Conservation (phyloP, 2,329 filamentous ascomycete species). For the Penicillium hordei region DNA sequence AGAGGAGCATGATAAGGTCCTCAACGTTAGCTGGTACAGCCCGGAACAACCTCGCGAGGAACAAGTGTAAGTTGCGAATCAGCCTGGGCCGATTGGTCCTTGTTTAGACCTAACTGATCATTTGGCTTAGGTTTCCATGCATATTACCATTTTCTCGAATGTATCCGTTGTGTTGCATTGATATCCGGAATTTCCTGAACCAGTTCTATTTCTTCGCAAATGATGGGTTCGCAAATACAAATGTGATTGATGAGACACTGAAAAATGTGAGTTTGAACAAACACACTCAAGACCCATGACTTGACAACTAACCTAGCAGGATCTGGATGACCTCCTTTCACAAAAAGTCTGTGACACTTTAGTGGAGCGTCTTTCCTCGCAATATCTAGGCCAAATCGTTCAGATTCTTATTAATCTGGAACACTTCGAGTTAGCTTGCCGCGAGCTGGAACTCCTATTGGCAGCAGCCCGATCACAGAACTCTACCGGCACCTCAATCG, state of each 20-base stretch:
- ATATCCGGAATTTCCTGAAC: conserved; percentile 95
- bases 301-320: conserved; percentile 50
- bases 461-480: conserved; percentile 80
- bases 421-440: conserved; percentile 91
- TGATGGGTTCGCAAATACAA: conserved; percentile 89
- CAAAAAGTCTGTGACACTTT: conserved; percentile 88
- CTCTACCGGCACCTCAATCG: conserved; percentile 73
- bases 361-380: conserved; percentile 81
- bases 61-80: conserved; percentile 59
- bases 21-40: conserved; percentile 93
- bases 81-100: not conserved
- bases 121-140: conserved; percentile 70
- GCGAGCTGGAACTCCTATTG: conserved; percentile 81
- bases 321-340: conserved; percentile 90
- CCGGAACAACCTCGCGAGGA: conserved; percentile 76
- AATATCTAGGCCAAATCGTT: conserved; percentile 96
- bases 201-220: conserved; percentile 98
- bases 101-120: conserved; percentile 1
- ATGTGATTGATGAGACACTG: conserved; percentile 86
- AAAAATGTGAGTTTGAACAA: conserved; percentile 60
- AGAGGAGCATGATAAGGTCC: conserved; percentile 93
- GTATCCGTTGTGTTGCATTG: conserved; percentile 97
- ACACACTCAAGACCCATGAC: not conserved
- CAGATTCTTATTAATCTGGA: conserved; percentile 97
- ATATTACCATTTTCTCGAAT: conserved; percentile 98